Evolutionary conservation across 2,329 filamentous ascomycete genomes (phyloP), one percentile per base, ranked within the genome.

Genomic region (Aaosphaeria pasadenensis): DNA sequence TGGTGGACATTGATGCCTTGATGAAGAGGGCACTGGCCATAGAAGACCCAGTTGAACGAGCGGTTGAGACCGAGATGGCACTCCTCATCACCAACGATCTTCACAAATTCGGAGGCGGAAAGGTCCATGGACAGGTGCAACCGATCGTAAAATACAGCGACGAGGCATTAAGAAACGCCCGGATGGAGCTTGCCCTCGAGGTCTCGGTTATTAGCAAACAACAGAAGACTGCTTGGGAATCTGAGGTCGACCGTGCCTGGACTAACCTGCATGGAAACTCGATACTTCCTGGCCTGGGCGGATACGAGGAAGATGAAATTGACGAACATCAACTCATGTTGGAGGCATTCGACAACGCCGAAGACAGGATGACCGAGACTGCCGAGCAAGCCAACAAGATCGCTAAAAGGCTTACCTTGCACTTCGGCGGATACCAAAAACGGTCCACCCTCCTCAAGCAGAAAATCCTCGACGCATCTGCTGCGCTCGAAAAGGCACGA

Each of bases 341-440:
- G 31, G 75, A 83, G 57, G 84, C 88, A 2, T 94, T 96, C 55
- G 85, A 94, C 53, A 79, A 79, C 41, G 81, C 91, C 1, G 88
- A 94, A 70, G 82, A 88, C 42, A 77, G 81, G 6, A 87, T 96
- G 53, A 80, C 88, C 58, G 75, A 80, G 3, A 84, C 85, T 0
- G 94, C 91, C 3, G 86, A 92, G 58, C 81, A 86, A 48, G 89
- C 88, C 46, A 89, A 90, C 65, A 95, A 92, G 71, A 76, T 95
- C 1, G 91, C 97, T 72, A 96, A 96, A 81, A 96, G 94, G 72
- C 81, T 99, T n/a, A 78, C 80, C 0, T 78, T 95, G 46, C 86
- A 94, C 60, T 83, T 95, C 2, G 91, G 91, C 28, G 94, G 94
- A 11, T 99, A 99, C 72, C 86, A 91, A 67, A 85, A 91, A 58